Evolutionary conservation across 176 grass and related monocot genomes (phyloP), one percentile per base, ranked within the genome.

Genomic region (Aegilops bicornis): DNA sequence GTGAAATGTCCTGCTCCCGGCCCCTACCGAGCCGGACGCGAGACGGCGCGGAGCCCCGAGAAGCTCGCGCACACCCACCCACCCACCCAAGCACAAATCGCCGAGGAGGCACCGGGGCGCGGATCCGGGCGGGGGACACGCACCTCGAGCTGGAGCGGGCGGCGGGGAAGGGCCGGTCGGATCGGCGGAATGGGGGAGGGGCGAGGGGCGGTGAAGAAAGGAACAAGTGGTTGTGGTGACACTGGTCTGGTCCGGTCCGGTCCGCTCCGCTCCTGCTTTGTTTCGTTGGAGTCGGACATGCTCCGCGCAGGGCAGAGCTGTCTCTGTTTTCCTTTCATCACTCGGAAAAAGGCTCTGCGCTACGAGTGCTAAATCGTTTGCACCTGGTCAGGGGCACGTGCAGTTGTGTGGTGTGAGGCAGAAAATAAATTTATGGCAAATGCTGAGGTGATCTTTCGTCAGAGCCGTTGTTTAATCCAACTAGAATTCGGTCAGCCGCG

Each of bases 51-150:
- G 63, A 69, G 13, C 10, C 25, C 62, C 19, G 15, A 16, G n/a
- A 40, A 83, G 50, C 0, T 19, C 16, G 50, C 50, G 50, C 50
- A 1, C 10, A 81, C 25, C 50, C 47, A 29, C 16, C 19, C 10
- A 81, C 25, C 50, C 47, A 29, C 16, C 19, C 4, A 67, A 3
- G 16, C 74, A 32, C 47, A 56, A 77, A 77, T 52, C 45, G 30
- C 3, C 20, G 20, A 71, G 45, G 67, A 60, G 25, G 50, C 40
- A 3, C 24, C 24, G 27, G 47, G 47, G 47, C 47, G 73, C 69
- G 82, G 82, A 83, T 83, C 82, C 23, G 67, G 20, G 56, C 17
- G 22, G 67, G 35, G 68, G 16, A 29, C 82, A 43, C 69, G 69
- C 23, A 83, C 68, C 82, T 83, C 35, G 68, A 42, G 3, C 33